Evolutionary conservation across 2,329 filamentous ascomycete genomes (phyloP), one percentile per base, ranked within the genome.

Genomic region (Curvularia sp.): DNA sequence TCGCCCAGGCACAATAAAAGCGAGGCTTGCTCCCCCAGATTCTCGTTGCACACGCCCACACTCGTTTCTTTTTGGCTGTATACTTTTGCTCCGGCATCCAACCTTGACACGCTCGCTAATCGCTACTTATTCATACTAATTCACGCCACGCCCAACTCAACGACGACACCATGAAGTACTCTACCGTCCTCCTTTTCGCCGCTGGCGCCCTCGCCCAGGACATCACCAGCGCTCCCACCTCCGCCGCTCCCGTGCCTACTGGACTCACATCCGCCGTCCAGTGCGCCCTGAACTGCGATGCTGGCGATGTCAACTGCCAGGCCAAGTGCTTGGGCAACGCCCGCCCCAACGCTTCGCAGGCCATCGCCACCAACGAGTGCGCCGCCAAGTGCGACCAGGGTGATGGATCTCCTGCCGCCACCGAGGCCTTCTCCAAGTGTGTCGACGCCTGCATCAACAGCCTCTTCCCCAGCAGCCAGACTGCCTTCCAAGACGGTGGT

Each of bases 361-460:
- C 77, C 66, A 80, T 83, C 66, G 77, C 79, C 57, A 85, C 83
- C 70, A 84, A 78, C 68, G 73, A 78, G 49, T 86, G 84, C 66
- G 83, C 82, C 47, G 77, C 77, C 46, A 76, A 80, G 53, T 86
- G 84, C 71, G 79, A 82, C 56, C 82, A 85, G 77, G 84, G 84
- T 54, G 78, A 79, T 62, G 83, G 83, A 44, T 77, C 80, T 30
- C 70, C 78, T 3, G 72, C 70, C 12, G 82, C 80, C 58, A 82
- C 79, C 33, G 62, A 79, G 52, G 74, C 74, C 58, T 86, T 81
- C 65, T 77, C 78, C 60, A 62, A 76, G 48, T 86, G 84, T 72
- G 77, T 82, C 68, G 74, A 80, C 52, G 67, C 70, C 57, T 86
- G 84, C 77, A 82, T 81, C 73, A 77, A 71, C 70, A 79, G 75